Base-by-base conservation (phyloP, 345 rosid genomes). In the Salix arbutifolia region DNA sequence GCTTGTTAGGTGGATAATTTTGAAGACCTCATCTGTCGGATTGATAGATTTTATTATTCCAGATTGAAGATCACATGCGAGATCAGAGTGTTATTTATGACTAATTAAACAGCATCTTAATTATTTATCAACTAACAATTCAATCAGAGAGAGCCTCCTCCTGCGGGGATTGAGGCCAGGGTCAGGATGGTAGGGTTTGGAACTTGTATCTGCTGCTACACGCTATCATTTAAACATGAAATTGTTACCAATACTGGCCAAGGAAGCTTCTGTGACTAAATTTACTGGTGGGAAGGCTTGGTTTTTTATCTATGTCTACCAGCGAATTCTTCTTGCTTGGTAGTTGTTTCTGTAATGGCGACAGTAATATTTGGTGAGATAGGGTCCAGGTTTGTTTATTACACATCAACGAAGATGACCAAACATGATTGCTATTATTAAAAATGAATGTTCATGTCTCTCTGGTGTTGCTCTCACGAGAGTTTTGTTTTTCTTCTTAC, bases 301-400 rank as follows among this genome's bases (percentile, higher is more conserved):
- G 1, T 46, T 10, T 46, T 46, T 3, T 46, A 46, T 46, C 17
- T 1, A 14, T 46, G 5, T 4, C 16, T 12, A 46, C 50, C 0
- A 12, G 44, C 13, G 14, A 14, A 46, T 33, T 6, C 37, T 33
- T 46, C 16, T 16, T 61, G 16, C 38, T 21, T 40, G 69, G 76
- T 40, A 26, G 67, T 58, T 73, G 69, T 73, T 73, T 25, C 58
- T 40, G 69, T 16, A n/a, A 72, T 58, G 5, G 16, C 66, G 28
- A 58, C 28, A 61, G 13, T 5, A 26, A 62, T 6, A 42, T 38
- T 70, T 38, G 76, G 76, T 73, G 76, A 73, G 56, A 73, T 23
- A 38, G 56, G 67, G 61, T 67, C 76, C 37, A 37, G 4, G 7
- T n/a, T 12, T 33, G 48, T 72, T 56, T 58, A 58, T 72, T 31